phyloP scores from a whole-genome alignment of 495 filamentous ascomycete genomes.

The Haplographium delicatum region DNA sequence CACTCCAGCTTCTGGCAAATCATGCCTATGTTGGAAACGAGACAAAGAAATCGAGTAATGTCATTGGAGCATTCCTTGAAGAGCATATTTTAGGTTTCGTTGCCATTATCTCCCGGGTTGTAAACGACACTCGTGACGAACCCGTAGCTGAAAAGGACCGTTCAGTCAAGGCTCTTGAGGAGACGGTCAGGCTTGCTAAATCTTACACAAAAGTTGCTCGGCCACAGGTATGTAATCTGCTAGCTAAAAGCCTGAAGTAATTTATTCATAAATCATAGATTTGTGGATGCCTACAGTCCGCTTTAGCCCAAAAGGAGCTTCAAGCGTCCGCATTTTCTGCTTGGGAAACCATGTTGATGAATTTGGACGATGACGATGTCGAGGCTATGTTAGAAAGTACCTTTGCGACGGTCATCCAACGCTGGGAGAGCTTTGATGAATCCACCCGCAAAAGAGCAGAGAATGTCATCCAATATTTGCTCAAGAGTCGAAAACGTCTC shows the following conservation, averaged over 20 bases:
- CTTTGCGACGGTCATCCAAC: slow-evolving; percentile 74
- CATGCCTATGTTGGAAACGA: slow-evolving; percentile 19
- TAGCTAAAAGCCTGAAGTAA: neutral
- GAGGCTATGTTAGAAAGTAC: slow-evolving; percentile 76
- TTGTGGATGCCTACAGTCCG: slow-evolving; percentile 80
- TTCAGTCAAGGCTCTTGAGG: slow-evolving; percentile 75
- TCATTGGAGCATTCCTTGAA: slow-evolving; percentile 75
- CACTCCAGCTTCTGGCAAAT: neutral
- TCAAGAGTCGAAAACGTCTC: slow-evolving; percentile 52
- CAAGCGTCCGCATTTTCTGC: slow-evolving; percentile 72
- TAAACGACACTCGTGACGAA: slow-evolving; percentile 56
- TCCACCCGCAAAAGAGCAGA: slow-evolving; percentile 51
- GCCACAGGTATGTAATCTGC: slow-evolving; percentile 61
- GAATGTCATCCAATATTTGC: slow-evolving; percentile 57
- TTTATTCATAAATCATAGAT: slow-evolving; percentile 45
- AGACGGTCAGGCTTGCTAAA: slow-evolving; percentile 73
- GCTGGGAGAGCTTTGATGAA: slow-evolving; percentile 66
- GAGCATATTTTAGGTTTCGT: slow-evolving; percentile 85
- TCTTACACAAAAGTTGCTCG: slow-evolving; percentile 68
- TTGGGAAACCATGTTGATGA: slow-evolving; percentile 73
- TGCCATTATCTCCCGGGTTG: slow-evolving; percentile 69
- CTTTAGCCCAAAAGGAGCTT: slow-evolving; percentile 65
- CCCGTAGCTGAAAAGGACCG: slow-evolving; percentile 51
- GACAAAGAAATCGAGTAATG: slow-evolving; percentile 48
- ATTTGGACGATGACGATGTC: slow-evolving; percentile 73